Conservation (phyloP, 352 stramenopile species). For the Phytophthora tubulina region DNA sequence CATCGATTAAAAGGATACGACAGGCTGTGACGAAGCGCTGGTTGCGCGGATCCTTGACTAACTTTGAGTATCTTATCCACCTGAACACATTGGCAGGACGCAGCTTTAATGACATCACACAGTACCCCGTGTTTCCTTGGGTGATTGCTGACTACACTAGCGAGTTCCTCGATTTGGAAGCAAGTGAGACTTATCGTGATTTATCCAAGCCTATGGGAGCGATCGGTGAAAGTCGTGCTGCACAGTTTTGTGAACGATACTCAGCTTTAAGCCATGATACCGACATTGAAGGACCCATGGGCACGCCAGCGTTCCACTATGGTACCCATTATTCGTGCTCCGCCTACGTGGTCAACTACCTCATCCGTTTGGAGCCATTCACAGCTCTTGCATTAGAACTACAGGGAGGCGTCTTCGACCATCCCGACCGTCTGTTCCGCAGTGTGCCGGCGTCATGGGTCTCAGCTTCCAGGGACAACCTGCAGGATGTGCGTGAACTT, state of each 20-base stretch:
- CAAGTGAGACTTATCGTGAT: conserved; percentile 89
- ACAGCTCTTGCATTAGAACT: conserved; percentile 72
- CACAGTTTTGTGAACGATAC: conserved; percentile 90
- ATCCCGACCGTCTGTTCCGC: conserved; percentile 96
- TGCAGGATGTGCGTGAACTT: conserved; percentile 87
- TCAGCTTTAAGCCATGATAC: conserved; percentile 66
- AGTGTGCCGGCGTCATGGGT: conserved; percentile 95
- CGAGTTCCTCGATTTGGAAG: conserved; percentile 86
- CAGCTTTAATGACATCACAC: conserved; percentile 98
- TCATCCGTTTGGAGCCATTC: conserved; percentile 94
- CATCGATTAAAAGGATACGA: conserved; percentile 77
- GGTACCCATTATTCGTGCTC: conserved; percentile 98
- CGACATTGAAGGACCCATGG: conserved; percentile 45
- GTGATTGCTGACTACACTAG: conserved; percentile 93
- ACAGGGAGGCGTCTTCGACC: conserved; percentile 91
- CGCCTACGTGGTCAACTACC: conserved; percentile 97
- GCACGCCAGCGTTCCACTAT: conserved; percentile 96
- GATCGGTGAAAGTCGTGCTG: conserved; percentile 82
- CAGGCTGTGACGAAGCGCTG: conserved; percentile 79
- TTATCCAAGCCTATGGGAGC: conserved; percentile 95
- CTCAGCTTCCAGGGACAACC: conserved; percentile 93
- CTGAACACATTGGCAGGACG: conserved; percentile 96
- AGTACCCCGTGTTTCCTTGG: conserved; percentile 99
- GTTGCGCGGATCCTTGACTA: conserved; percentile 73
- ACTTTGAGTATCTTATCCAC: conserved; percentile 98